Conservation (phyloP, 352 stramenopile genomes). For the Phytophthora cactorum region DNA sequence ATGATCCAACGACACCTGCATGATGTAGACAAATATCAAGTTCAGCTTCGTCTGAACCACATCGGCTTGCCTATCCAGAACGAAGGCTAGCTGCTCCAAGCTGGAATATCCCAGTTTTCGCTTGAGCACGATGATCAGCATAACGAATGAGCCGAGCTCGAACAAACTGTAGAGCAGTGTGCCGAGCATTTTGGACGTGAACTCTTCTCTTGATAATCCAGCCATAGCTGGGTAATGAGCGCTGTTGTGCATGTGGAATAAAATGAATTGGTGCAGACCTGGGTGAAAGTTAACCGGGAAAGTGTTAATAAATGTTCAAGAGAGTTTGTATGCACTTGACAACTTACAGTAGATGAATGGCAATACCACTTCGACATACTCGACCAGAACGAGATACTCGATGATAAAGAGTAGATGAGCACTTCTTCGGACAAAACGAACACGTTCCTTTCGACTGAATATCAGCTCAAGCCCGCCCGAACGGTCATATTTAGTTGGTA, state of each 20-base stretch:
- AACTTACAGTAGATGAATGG: conserved; percentile 41
- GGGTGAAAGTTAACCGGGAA: background rate
- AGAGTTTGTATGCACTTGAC: background rate
- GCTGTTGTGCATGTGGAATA: conserved; percentile 36
- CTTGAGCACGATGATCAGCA: conserved; percentile 20
- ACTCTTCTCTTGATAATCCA: conserved; percentile 3
- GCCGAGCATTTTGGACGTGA: conserved; percentile 11
- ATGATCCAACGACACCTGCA: conserved; percentile 38
- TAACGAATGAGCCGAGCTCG: conserved; percentile 21
- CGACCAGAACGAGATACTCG: conserved; percentile 47
- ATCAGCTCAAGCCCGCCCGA: conserved; percentile 6
- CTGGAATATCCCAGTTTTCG: conserved; percentile 27
- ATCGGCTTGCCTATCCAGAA: conserved; percentile 31
- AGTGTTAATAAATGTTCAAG: conserved; percentile 1
- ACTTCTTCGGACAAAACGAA: conserved; percentile 31
- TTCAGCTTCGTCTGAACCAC: conserved; percentile 40
- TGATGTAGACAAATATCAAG: conserved; percentile 43
- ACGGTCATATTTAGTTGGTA: background rate
- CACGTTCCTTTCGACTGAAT: conserved; percentile 22
- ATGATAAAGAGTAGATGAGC: conserved; percentile 39
- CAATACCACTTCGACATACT: conserved; percentile 50
- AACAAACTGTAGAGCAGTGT: conserved; percentile 27
- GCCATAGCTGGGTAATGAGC: conserved; percentile 27
- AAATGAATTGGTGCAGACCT: conserved; percentile 21
- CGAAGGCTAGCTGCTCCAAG: conserved; percentile 40